Evolutionary conservation across 2,329 filamentous ascomycete genomes (phyloP), one percentile per base, ranked within the genome.

Genomic region (Pseudocercospora fijiensis): DNA sequence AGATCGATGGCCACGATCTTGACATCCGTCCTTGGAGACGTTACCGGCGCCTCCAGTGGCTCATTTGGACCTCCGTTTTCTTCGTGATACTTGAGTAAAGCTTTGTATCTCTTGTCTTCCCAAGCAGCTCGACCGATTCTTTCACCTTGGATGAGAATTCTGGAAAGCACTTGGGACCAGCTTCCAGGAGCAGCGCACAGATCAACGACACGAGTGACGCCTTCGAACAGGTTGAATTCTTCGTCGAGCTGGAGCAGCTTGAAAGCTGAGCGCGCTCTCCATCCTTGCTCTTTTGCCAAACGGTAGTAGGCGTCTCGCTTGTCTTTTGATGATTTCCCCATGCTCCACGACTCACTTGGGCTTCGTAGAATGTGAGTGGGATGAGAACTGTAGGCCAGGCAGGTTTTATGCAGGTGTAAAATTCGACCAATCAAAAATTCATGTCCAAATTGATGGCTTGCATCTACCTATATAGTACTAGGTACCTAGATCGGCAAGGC

Each of bases 281-380:
- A 99, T 68, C 96, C 96, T 82, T 99, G 95, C 78, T 99, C 95
- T 80, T 99, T 99, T 18, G 95, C 95, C 8, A 99, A 90, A 60
- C 95, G 87, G 75, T 99, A 99, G 80, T 99, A 99, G 52, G 93
- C 93, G 77, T 99, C 95, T 59, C 95, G 90, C 80, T 99, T 99
- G 76, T 99, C 95, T 79, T 99, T 99, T 55, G 94, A 98, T 1
- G 95, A 96, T 77, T 98, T 98, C 1, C 74, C 74, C 73, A 76
- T 76, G 26, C 9, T 56, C 9, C 41, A 10, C 18, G 53, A 30
- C 22, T 11, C 30, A 10, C 11, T n/a, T 30, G 16, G 18, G 2
- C 5, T 51, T 2, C 18, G 11, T 11, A 11, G 18, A 49, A 18
- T 20, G 52, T 28, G 52, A 26, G 26, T 28, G 6, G 20, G 49